These are phyloP conservation scores for Hordeum pubiflorum DNA, from an alignment of 202 grass and related monocot genomes.

Conservation along the genomic window DNA sequence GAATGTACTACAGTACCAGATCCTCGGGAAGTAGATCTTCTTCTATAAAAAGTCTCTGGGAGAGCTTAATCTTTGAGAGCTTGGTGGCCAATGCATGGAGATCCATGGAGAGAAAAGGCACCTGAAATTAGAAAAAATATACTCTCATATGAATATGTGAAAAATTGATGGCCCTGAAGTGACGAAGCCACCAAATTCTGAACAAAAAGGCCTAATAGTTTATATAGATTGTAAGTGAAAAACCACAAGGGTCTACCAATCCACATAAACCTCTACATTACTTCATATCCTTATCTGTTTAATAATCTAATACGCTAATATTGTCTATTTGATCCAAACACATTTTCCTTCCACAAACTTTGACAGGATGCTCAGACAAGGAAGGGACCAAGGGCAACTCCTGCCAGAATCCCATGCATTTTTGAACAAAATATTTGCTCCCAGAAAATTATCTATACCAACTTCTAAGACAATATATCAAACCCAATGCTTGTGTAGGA, in stretches of 20 bases:
- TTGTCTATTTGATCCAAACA: neutral
- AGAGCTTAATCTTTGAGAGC: conserved; percentile 70
- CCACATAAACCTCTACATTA: neutral
- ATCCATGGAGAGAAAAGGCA: conserved; percentile 88
- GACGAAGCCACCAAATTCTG: neutral
- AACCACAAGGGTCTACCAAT: neutral
- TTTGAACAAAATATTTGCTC: neutral
- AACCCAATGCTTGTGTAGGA: neutral
- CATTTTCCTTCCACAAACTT: neutral
- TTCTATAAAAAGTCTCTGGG: conserved; percentile 79
- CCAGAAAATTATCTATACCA: neutral
- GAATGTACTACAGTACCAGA: conserved; percentile 30
- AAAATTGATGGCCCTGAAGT: neutral
- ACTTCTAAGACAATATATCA: neutral
- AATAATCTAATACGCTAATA: neutral
- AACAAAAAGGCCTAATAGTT: neutral
- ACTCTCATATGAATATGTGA: neutral
- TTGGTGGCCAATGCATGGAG: conserved; percentile 62
- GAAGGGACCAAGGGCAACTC: neutral
- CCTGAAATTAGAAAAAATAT: conserved; percentile 43
- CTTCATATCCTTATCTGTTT: neutral
- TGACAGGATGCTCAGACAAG: neutral
- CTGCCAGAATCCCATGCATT: neutral
- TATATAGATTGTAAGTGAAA: neutral
- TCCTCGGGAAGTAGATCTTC: conserved; percentile 59